Conservation (phyloP, 1,139 yeast species). For the Yamadazyma aaseri region DNA sequence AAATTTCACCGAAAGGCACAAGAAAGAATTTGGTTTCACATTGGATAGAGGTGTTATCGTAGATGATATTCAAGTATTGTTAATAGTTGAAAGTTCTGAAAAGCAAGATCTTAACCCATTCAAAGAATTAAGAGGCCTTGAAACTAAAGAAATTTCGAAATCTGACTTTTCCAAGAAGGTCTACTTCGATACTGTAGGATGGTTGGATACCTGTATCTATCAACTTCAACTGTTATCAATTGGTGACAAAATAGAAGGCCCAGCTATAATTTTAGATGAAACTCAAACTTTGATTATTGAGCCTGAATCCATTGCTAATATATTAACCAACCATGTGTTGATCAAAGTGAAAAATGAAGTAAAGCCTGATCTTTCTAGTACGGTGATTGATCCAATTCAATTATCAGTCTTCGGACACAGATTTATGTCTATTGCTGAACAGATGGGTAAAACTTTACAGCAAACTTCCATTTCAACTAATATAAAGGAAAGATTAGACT, state of each 20-base stretch:
- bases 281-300: conserved; percentile 19
- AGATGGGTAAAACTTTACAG: conserved; percentile 19
- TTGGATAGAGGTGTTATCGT: conserved; percentile 57
- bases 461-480: conserved; percentile 47
- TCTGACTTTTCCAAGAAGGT: conserved; percentile 17
- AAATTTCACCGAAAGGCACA: conserved; percentile 33
- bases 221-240: conserved; percentile 46
- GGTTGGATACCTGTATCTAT: conserved; percentile 53
- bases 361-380: conserved; percentile 10
- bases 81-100: conserved; percentile 31
- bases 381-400: conserved; percentile 20
- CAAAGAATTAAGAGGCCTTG: conserved; percentile 23
- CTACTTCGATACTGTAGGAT: conserved; percentile 38
- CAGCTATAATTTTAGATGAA: conserved; percentile 36
- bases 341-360: conserved; percentile 13
- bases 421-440: conserved; percentile 20
- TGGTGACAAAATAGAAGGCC: conserved; percentile 65
- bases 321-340: conserved; percentile 17
- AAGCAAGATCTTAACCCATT: conserved; percentile 33
- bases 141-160: conserved; percentile 3
- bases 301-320: conserved; percentile 15
- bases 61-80: conserved; percentile 72
- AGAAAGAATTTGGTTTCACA: conserved; percentile 40
- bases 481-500: conserved; percentile 79
- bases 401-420: conserved; percentile 18